Evolutionary conservation across 805 yeast genomes (phyloP).

Genomic region (Candida maris): DNA sequence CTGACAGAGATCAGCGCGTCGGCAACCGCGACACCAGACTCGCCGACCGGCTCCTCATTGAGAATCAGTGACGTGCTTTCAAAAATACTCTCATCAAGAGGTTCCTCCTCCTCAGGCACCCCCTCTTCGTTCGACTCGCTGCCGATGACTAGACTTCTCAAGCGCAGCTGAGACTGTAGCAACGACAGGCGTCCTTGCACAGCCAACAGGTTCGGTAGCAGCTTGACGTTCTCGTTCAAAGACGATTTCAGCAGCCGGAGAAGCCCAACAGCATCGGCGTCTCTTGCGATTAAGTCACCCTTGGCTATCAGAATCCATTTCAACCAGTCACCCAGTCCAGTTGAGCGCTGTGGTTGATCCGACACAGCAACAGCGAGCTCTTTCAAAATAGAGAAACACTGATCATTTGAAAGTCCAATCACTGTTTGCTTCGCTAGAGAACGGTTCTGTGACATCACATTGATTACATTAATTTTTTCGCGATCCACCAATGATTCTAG

Average conservation of each 20-base stretch:
- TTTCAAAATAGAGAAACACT: constrained; percentile 43
- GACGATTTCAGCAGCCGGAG: constrained; percentile 56
- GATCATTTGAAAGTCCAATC: constrained; percentile 45
- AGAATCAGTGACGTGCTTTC: constrained; percentile 17
- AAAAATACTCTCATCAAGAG: constrained; percentile 20
- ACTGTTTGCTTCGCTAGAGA: constrained; percentile 53
- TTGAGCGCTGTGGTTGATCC: constrained; percentile 47
- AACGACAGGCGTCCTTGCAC: constrained; percentile 84
- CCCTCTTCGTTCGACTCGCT: constrained; percentile 27
- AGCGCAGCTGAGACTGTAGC: constrained; percentile 67
- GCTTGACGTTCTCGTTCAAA: constrained; percentile 51
- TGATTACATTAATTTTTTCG: constrained; percentile 30
- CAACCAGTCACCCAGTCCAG: constrained; percentile 58
- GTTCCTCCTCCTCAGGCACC: background rate
- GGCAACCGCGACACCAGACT: constrained; percentile 21
- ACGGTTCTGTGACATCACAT: constrained; percentile 26
- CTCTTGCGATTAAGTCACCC: constrained; percentile 58
- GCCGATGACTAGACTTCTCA: constrained; percentile 53
- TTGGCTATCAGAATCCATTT: constrained; percentile 73
- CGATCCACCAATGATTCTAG: constrained; percentile 22
- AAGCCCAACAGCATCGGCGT: constrained; percentile 49
- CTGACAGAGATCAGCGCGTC: constrained; percentile 26
- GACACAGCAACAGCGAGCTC: constrained; percentile 45
- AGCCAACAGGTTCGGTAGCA: constrained; percentile 65
- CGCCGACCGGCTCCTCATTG: constrained; percentile 30